phyloP scores from a whole-genome alignment of 2,329 filamentous ascomycete genomes.

The Calcarisporium arbuscula region DNA sequence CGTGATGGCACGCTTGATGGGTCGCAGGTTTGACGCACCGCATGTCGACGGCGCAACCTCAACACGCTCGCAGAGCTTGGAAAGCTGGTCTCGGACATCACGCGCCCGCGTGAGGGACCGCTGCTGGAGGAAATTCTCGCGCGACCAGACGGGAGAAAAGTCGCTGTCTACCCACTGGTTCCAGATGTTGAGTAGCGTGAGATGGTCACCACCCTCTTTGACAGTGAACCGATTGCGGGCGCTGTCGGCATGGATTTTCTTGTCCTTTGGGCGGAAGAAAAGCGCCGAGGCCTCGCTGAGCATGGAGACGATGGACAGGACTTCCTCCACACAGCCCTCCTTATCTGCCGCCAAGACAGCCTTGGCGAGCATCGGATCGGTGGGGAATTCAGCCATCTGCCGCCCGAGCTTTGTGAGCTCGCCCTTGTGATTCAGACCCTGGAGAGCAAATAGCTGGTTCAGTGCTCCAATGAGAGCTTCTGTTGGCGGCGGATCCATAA shows the following conservation, averaged over 20 bases:
- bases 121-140: slow-evolving; percentile 92
- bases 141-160: slow-evolving; percentile 79
- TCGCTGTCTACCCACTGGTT: slow-evolving; percentile 93
- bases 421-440: slow-evolving; percentile 81
- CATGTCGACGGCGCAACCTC: slow-evolving; percentile 69
- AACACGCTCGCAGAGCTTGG: slow-evolving; percentile 86
- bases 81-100: slow-evolving; percentile 87
- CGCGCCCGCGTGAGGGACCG: slow-evolving; percentile 81
- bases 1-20: slow-evolving; percentile 82
- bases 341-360: slow-evolving; percentile 82
- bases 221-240: slow-evolving; percentile 83
- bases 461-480: slow-evolving; percentile 84
- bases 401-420: slow-evolving; percentile 85
- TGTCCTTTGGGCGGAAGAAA: slow-evolving; percentile 94
- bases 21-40: slow-evolving; percentile 62
- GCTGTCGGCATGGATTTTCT: slow-evolving; percentile 91
- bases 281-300: slow-evolving; percentile 80
- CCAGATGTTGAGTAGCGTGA: slow-evolving; percentile 87
- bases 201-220: slow-evolving; percentile 84
- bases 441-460: slow-evolving; percentile 86
- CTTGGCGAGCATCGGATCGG: slow-evolving; percentile 86
- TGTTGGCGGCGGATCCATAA: slow-evolving; percentile 87
- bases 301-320: slow-evolving; percentile 92
- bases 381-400: slow-evolving; percentile 93
- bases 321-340: slow-evolving; percentile 88